Evolutionary conservation across 257 asterid species (phyloP), one percentile per base, ranked within the genome.

Genomic region (Ballota nigra): DNA sequence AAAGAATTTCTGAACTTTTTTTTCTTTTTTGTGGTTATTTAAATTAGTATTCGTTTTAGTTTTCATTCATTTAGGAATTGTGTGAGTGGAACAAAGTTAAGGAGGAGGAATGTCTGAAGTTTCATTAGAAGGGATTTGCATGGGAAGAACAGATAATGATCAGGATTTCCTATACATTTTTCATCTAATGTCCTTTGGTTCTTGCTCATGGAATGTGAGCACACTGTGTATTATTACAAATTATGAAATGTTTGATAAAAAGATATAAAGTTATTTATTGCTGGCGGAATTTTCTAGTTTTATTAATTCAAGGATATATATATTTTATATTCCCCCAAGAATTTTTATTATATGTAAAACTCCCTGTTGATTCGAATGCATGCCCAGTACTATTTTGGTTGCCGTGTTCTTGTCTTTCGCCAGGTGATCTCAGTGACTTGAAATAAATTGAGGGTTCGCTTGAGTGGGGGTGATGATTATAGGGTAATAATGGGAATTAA

Each of bases 31-130:
- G 16, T 62, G 70, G 78, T 63, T 22, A 16, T 40, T 75, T 69
- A 8, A 58, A 63, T 18, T 73, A 67, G 82, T 33, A 63, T 66
- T 73, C 72, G 23, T 62, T 63, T 59, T 74, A 76, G 68, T 55
- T 69, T 82, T 78, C 67, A 67, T 66, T 77, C 49, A 58, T 82
- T 68, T 68, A 62, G 72, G 52, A 55, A 72, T 33, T 63, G 68
- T 78, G 76, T 59, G 74, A 55, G 63, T 77, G 41, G 20, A 28
- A n/a, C 52, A 12, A 75, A 66, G 78, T 16, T 11, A 55, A 64
- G 62, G 71, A 34, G 63, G 53, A 34, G 51, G 71, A 61, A 70
- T 19, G 55, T 62, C 66, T 68, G 13, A 57, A 75, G 70, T 68
- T 45, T 75, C 61, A 36, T 18, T 63, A 34, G 55, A 69, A 65